Conservation (phyloP, 1,284 basidiomycete species). For the Somion occarium region DNA sequence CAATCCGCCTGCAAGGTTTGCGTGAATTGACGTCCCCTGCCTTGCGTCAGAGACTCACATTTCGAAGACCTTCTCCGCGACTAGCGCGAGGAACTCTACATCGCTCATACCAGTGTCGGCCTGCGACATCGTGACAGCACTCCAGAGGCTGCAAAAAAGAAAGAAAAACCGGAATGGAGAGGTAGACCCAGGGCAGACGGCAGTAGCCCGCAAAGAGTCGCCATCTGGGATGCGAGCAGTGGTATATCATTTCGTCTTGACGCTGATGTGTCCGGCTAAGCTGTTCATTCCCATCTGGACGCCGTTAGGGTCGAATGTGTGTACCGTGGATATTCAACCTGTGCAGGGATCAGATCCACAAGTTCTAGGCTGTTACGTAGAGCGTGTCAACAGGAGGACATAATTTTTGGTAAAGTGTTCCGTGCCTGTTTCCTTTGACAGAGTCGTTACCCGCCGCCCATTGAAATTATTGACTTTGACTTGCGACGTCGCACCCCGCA, state of each 20-base stretch:
- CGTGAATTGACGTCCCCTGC: neutral
- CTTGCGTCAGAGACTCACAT: too few species aligned
- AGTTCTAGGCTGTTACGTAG: neutral
- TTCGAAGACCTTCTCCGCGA: neutral
- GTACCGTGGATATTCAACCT: neutral
- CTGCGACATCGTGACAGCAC: neutral
- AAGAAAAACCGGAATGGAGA: neutral
- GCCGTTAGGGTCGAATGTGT: neutral
- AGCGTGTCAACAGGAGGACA: too few species aligned
- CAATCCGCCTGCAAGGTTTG: neutral
- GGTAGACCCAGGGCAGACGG: neutral
- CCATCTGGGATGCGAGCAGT: neutral
- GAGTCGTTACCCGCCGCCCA: too few species aligned
- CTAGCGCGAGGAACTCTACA: neutral
- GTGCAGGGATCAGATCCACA: neutral
- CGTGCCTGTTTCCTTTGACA: too few species aligned
- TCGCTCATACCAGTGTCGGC: neutral
- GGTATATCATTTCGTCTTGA: neutral
- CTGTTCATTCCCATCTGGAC: neutral
- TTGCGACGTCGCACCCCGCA: too few species aligned
- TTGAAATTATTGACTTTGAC: too few species aligned
- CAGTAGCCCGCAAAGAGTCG: neutral
- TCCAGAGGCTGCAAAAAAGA: neutral
- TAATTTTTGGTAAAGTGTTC: too few species aligned
- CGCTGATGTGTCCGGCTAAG: neutral